Evolutionary conservation across 208 protist genomes (phyloP).

Genomic region (Crithidia fasciculata): DNA sequence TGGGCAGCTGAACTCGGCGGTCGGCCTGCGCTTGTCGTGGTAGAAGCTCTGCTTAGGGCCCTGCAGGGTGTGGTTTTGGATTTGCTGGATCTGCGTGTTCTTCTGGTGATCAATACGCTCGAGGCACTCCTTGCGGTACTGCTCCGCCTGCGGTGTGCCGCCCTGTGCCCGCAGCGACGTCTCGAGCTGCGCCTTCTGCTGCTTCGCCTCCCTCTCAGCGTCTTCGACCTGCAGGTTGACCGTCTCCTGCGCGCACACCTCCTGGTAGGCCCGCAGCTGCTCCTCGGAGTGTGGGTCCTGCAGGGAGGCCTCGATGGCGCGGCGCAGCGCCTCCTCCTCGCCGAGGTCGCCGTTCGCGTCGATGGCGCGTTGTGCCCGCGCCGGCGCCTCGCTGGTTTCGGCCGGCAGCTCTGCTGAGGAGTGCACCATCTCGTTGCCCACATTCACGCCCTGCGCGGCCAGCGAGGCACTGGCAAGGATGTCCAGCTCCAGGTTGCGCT

Average conservation of each 20-base stretch:
- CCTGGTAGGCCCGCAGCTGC: constrained; percentile 63
- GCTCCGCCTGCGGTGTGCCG: constrained; percentile 20
- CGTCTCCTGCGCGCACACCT: constrained; percentile 74
- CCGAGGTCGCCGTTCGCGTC: constrained; percentile 58
- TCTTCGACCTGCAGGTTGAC: constrained; percentile 59
- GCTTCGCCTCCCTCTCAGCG: constrained; percentile 39
- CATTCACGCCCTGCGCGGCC: constrained; percentile 19
- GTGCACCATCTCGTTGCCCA: background rate
- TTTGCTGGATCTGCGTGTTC: constrained; percentile 51
- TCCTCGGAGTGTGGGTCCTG: constrained; percentile 39
- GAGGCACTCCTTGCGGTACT: constrained; percentile 42
- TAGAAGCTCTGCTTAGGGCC: constrained; percentile 50
- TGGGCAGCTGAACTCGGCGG: constrained; percentile 17
- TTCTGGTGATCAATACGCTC: constrained; percentile 52
- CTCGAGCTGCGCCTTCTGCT: constrained; percentile 80
- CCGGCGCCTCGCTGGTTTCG: background rate
- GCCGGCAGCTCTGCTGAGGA: constrained; percentile 9
- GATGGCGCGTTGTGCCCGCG: constrained; percentile 25
- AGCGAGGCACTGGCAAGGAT: constrained; percentile 71
- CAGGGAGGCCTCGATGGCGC: constrained; percentile 79
- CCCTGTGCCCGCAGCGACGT: constrained; percentile 64
- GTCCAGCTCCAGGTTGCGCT: constrained; percentile 92
- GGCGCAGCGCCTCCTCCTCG: constrained; percentile 77
- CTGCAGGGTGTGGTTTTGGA: constrained; percentile 50
- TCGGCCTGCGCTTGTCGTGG: constrained; percentile 17